A percentile compares a stretch with the other conserved stretches of the same genome.
Conservation (phyloP, 257 asterid genomes). For the Catharanthus roseus region DNA sequence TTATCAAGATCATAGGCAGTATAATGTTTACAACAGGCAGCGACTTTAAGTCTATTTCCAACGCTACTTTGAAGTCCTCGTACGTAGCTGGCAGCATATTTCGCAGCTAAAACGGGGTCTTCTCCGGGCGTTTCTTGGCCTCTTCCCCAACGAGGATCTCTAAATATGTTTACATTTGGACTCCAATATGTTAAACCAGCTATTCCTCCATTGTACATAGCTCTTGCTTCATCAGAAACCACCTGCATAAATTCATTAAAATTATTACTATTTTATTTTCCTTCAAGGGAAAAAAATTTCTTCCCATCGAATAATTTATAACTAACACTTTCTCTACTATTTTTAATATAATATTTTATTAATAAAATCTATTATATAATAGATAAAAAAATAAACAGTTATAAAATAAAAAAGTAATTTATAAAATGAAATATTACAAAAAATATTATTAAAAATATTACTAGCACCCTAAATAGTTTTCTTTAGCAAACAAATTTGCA, state of each 20-base stretch:
- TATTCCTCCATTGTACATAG: conserved; percentile 82
- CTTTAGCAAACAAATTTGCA: no score
- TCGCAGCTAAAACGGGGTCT: conserved; percentile 59
- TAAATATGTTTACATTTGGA: conserved; percentile 82
- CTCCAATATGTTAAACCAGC: conserved; percentile 90
- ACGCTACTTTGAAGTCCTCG: conserved; percentile 60
- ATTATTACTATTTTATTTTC: no score
- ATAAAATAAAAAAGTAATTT: no score
- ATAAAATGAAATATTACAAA: no score
- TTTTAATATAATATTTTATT: no score
- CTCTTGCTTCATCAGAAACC: conserved; percentile 85
- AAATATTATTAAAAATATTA: no score
- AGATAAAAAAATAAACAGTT: no score
- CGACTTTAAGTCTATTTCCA: conserved; percentile 54
- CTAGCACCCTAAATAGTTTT: no score
- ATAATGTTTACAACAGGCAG: conserved; percentile 89
- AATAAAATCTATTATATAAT: no score
- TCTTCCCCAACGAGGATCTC: conserved; percentile 92
- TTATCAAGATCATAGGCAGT: conserved; percentile 83
- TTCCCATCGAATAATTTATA: no score
- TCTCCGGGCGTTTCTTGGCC: conserved; percentile 94
- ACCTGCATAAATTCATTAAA: conserved; percentile 33
- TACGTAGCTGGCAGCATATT: conserved; percentile 65
- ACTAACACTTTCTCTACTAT: no score
- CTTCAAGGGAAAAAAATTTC: no score